Evolutionary conservation across 352 stramenopile genomes (phyloP).

Genomic region (Pythium aquatile): DNA sequence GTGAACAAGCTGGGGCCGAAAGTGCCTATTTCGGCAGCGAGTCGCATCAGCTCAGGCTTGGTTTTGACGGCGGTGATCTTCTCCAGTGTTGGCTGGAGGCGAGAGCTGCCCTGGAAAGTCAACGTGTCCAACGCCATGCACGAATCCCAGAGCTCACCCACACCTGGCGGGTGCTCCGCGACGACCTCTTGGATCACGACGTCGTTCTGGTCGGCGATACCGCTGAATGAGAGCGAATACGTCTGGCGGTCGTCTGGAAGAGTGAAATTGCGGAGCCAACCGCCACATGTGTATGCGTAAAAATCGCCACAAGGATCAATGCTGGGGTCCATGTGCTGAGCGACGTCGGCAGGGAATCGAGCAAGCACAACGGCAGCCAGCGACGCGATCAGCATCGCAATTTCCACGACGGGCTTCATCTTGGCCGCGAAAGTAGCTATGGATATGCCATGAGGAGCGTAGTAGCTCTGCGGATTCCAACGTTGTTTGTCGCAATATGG

Average conservation of each 20-base stretch:
- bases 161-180: conserved; percentile 25
- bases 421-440: no score
- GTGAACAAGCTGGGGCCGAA: conserved; percentile 64
- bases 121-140: neutral
- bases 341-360: no score
- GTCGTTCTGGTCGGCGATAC: conserved; percentile 25
- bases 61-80: neutral
- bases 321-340: no score
- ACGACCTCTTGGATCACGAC: conserved; percentile 22
- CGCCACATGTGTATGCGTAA: conserved; percentile 27
- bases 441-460: no score
- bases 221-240: conserved; percentile 19
- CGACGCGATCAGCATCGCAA: no score
- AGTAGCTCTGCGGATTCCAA: no score
- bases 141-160: conserved; percentile 27
- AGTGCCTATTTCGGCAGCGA: conserved; percentile 19
- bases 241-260: conserved; percentile 20
- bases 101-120: neutral
- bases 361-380: no score
- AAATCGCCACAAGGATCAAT: conserved; percentile 1
- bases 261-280: conserved; percentile 24
- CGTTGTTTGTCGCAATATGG: no score
- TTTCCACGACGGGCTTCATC: no score
- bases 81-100: conserved; percentile 2
- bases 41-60: conserved; percentile 18